phyloP scores from a whole-genome alignment of 2,329 filamentous ascomycete genomes.

The Ambrosiella xylebori region DNA sequence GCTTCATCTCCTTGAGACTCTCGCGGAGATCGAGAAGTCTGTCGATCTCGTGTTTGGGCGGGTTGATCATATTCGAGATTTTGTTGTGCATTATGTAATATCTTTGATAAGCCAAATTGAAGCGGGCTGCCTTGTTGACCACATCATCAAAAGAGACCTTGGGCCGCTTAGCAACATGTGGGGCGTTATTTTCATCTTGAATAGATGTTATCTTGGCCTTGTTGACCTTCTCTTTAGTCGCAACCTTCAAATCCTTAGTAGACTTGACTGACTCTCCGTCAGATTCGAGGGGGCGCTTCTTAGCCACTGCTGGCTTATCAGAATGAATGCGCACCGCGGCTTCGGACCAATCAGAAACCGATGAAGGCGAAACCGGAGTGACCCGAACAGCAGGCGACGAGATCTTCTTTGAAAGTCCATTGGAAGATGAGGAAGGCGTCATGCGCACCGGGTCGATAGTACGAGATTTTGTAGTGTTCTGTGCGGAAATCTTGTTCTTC shows the following conservation, averaged over 20 bases:
- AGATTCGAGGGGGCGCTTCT: conserved; percentile 15
- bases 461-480: neutral
- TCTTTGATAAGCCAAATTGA: conserved; percentile 37
- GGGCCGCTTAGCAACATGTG: conserved; percentile 18
- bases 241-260: neutral
- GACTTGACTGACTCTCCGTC: conserved; percentile 2
- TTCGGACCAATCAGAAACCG: conserved; percentile 7
- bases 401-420: conserved; percentile 1
- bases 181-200: conserved; percentile 14
- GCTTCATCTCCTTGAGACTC: conserved; percentile 38
- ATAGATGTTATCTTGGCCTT: conserved; percentile 14
- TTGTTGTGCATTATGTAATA: conserved; percentile 41
- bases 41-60: conserved; percentile 32
- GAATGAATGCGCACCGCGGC: neutral
- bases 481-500: conserved; percentile 28
- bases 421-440: conserved; percentile 6
- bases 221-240: conserved; percentile 10
- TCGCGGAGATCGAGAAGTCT: conserved; percentile 37
- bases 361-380: conserved; percentile 5
- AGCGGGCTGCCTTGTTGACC: conserved; percentile 35
- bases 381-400: conserved; percentile 4
- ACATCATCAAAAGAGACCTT: conserved; percentile 22
- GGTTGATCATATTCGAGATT: conserved; percentile 32
- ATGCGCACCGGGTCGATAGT: conserved; percentile 6
- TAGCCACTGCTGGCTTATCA: conserved; percentile 19